These are phyloP conservation scores for Ochromonas danica DNA, from an alignment of 108 stramenopile genomes.

Conservation along the genomic window DNA sequence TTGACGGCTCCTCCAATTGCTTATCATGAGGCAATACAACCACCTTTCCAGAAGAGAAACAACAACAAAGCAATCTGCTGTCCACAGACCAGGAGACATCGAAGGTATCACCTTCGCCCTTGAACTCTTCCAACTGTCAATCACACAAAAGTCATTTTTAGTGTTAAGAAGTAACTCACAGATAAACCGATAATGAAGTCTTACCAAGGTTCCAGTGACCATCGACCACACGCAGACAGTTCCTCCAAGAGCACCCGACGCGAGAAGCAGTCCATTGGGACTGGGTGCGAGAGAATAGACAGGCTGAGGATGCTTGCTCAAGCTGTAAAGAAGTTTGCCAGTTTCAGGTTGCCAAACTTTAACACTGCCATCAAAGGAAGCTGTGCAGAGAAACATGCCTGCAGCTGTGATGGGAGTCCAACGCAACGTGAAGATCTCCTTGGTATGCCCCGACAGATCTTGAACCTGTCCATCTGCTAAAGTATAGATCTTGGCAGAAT, in stretches of 20 bases:
- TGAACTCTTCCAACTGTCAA: background rate
- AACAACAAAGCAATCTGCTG: background rate
- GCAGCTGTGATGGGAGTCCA: slow-evolving; percentile 94
- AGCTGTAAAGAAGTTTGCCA: background rate
- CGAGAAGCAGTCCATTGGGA: background rate
- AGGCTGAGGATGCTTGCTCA: background rate
- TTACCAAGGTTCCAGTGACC: too few relatives aligned
- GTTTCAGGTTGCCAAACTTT: slow-evolving; percentile 51
- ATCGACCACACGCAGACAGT: background rate
- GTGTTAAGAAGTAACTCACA: too few relatives aligned
- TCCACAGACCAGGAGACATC: background rate
- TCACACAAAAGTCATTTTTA: too few relatives aligned
- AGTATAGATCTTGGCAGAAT: slow-evolving; percentile 87
- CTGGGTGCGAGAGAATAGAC: background rate
- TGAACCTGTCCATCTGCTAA: slow-evolving; percentile 63
- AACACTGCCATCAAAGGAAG: slow-evolving; percentile 90
- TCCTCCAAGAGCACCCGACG: background rate
- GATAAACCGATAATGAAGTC: too few relatives aligned
- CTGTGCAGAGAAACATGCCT: slow-evolving; percentile 81
- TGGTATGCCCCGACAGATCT: slow-evolving; percentile 80
- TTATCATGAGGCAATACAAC: too few relatives aligned
- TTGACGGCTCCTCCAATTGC: too few relatives aligned
- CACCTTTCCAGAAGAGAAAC: background rate
- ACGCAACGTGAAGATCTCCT: slow-evolving; percentile 93
- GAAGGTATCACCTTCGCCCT: background rate